Conservation (phyloP, 257 asterid species). For the Mentha longifolia region DNA sequence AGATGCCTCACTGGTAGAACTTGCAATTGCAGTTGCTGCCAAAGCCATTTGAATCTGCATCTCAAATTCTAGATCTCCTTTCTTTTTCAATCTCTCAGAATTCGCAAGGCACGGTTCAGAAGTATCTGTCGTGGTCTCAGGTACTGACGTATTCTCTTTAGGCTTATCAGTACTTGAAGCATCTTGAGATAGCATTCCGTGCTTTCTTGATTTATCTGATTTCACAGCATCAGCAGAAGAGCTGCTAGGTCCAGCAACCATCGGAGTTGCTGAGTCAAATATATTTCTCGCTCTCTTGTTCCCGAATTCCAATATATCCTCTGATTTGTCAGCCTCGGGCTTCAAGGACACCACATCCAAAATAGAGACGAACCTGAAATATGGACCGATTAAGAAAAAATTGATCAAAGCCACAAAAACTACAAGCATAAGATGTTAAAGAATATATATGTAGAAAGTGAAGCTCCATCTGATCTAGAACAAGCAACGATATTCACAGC, state of each 20-base stretch:
- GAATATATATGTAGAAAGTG: not conserved
- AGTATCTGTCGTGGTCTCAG: conserved; percentile 42
- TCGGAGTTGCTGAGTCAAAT: conserved; percentile 81
- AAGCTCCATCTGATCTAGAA: conserved; percentile 22
- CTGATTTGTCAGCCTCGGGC: conserved; percentile 70
- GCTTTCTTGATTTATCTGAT: conserved; percentile 41
- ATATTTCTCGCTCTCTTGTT: conserved; percentile 52
- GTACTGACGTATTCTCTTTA: conserved; percentile 40
- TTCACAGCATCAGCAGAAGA: conserved; percentile 42
- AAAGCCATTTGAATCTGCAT: conserved; percentile 94
- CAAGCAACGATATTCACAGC: conserved; percentile 10
- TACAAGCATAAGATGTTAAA: conserved; percentile 23
- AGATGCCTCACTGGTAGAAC: conserved; percentile 37
- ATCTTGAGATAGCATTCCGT: conserved; percentile 30
- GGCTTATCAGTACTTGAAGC: conserved; percentile 36
- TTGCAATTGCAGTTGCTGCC: conserved; percentile 70
- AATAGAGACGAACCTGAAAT: conserved; percentile 74
- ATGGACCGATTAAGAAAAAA: conserved; percentile 15
- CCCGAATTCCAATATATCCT: conserved; percentile 40
- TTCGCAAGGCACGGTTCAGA: conserved; percentile 47
- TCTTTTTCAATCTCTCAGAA: conserved; percentile 59
- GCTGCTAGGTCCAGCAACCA: conserved; percentile 77
- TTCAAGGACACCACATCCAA: conserved; percentile 85
- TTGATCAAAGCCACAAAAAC: not conserved
- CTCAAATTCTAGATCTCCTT: conserved; percentile 90